A percentile compares a stretch with the other conserved stretches of the same genome.
Evolutionary conservation across 306 rosid genomes (phyloP).

Genomic region (Comarum palustre): DNA sequence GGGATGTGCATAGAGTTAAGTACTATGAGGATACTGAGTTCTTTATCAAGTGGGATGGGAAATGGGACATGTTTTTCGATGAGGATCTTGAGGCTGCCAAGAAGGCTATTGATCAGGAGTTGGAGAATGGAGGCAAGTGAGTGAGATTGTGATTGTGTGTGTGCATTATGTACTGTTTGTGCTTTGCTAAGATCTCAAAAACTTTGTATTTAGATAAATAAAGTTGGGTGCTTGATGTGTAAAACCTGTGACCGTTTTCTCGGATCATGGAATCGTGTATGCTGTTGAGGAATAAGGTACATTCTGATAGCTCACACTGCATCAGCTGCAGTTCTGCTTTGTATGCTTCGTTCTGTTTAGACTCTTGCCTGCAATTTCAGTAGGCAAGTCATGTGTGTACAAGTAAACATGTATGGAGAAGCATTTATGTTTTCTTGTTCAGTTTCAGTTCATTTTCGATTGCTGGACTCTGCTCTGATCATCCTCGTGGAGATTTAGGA

Average conservation of each 20-base stretch:
- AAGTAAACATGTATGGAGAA: background rate
- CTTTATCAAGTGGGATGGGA: slow-evolving; percentile 92
- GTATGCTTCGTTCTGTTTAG: background rate
- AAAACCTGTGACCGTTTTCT: background rate
- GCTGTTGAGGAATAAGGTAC: background rate
- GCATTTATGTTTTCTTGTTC: background rate
- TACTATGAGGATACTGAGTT: slow-evolving; percentile 74
- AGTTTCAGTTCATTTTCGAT: background rate
- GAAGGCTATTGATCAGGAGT: slow-evolving; percentile 34
- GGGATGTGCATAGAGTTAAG: slow-evolving; percentile 77
- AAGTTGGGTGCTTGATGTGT: background rate
- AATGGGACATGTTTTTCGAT: slow-evolving; percentile 87
- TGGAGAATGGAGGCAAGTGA: background rate
- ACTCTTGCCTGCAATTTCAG: background rate
- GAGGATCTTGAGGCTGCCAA: slow-evolving; percentile 64
- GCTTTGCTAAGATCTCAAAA: background rate
- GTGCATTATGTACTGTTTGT: background rate
- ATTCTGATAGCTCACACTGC: background rate
- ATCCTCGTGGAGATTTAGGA: background rate
- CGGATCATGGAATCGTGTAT: background rate
- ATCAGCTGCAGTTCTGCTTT: background rate
- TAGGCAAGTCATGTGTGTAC: background rate
- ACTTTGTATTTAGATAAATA: background rate
- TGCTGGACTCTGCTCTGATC: background rate
- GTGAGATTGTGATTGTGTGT: no score